These are phyloP conservation scores for Aegilops bicornis DNA, from an alignment of 176 grass and related monocot species.

Conservation along the genomic window DNA sequence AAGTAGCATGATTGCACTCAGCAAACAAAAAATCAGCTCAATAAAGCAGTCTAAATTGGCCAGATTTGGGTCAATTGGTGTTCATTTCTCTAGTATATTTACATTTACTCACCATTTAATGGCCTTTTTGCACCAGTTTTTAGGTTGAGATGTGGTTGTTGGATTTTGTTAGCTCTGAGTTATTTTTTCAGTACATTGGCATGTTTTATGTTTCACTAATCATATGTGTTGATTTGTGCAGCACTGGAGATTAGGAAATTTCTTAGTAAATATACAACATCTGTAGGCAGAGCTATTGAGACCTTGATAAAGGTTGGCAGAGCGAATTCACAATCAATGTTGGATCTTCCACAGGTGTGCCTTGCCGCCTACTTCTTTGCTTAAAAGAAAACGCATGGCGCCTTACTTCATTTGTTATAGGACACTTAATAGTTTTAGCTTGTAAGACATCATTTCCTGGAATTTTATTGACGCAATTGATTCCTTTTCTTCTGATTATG, in stretches of 20 bases:
- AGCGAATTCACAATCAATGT: constrained; percentile 60
- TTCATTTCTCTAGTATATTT: constrained; percentile 12
- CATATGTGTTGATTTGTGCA: constrained; percentile 47
- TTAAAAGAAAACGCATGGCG: neutral
- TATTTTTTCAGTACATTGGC: neutral
- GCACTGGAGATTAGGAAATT: constrained; percentile 59
- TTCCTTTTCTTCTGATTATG: constrained; percentile 13
- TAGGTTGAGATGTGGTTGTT: constrained; percentile 9
- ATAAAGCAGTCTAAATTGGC: neutral
- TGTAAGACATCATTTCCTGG: constrained; percentile 1
- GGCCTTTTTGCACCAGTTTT: constrained; percentile 1
- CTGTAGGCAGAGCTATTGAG: constrained; percentile 66
- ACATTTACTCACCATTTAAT: neutral
- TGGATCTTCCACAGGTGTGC: constrained; percentile 90
- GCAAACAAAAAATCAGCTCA: neutral
- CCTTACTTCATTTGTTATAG: neutral
- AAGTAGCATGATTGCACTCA: neutral
- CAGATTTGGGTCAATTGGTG: neutral
- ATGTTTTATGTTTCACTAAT: constrained; percentile 12
- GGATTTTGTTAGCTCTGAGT: neutral
- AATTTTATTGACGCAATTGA: neutral
- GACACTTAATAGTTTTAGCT: neutral
- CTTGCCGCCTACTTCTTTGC: constrained; percentile 24
- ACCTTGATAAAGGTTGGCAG: constrained; percentile 84
- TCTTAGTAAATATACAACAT: constrained; percentile 46